Base-by-base conservation (phyloP, 306 rosid genomes). In the Cucurbita argyrosperma region DNA sequence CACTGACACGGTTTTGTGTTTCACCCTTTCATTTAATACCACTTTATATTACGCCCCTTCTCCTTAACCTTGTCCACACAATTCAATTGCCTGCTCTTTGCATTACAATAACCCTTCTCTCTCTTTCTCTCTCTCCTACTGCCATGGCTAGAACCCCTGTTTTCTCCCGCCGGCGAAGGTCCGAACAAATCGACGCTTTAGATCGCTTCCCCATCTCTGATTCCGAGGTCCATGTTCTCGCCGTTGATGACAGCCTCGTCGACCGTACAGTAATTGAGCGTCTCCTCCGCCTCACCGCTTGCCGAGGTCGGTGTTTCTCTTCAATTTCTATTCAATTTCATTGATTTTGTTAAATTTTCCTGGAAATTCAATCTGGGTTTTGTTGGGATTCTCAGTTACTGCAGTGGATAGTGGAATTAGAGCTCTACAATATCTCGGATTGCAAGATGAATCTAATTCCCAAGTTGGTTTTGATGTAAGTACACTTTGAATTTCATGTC, bases 331-430 rank as follows among this genome's bases (percentile, higher is more conserved):
- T 45, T 45, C 45, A 40, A 40, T 42, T 42, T 42, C 45, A 6
- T 62, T 5, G 49, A 1, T 40, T 59, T 3, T 19, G 30, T 59
- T 79, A 5, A 5, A 1, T 19, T 30, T 68, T 43, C 42, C 11
- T 30, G 46, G 69, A 66, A 38, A 63, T 60, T 78, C 55, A 38
- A 51, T 37, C 5, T 71, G 45, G 74, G 46, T 45, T 77, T 12
- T 52, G 40, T 35, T 14, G 54, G 18, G 61, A 51, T 15, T 52
- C 62, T 43, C 87, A 94, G 99, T 94, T 45, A 94, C 99, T 55
- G 90, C 95, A 0, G 99, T 94, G 49, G 99, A 94, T 80, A 94
- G 99, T 74, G 99, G 99, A 67, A 82, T 80, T 23, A 83, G 96
- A 79, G 99, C 99, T 65, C 80, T 94, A 78, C 97, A 94, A 71